Evolutionary conservation across 352 stramenopile species (phyloP).

Genomic region (Phytophthora colocasiae): DNA sequence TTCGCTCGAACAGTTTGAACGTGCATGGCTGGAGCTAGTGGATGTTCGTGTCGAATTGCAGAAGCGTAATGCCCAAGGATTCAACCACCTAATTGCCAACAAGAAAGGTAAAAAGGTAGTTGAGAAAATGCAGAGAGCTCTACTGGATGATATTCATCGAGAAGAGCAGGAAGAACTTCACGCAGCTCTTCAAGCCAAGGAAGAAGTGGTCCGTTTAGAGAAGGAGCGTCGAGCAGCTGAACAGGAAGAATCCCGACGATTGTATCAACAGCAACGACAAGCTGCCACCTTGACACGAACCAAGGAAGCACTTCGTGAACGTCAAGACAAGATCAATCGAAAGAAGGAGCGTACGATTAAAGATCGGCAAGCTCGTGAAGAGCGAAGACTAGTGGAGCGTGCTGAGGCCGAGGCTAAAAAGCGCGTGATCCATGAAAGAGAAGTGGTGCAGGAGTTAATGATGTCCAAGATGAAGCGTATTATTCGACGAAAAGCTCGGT

Average conservation of each 20-base stretch:
- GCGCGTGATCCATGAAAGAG: constrained; percentile 48
- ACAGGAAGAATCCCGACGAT: constrained; percentile 51
- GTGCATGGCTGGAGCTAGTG: constrained; percentile 57
- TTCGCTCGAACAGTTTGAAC: constrained; percentile 63
- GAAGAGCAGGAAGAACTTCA: constrained; percentile 60
- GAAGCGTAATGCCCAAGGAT: constrained; percentile 35
- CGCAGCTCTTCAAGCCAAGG: constrained; percentile 57
- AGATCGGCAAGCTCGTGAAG: constrained; percentile 64
- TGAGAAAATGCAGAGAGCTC: constrained; percentile 33
- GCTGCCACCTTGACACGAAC: constrained; percentile 61
- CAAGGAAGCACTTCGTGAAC: constrained; percentile 65
- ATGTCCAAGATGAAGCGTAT: constrained; percentile 62
- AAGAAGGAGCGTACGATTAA: constrained; percentile 68
- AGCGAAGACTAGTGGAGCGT: constrained; percentile 50
- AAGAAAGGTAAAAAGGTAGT: constrained; percentile 26
- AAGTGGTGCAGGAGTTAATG: constrained; percentile 66
- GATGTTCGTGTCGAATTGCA: constrained; percentile 53
- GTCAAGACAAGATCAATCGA: constrained; percentile 66
- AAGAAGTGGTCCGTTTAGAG: constrained; percentile 59
- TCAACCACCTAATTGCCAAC: constrained; percentile 5
- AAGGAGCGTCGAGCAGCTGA: constrained; percentile 49
- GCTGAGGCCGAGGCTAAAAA: constrained; percentile 52
- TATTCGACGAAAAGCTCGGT: constrained; percentile 54
- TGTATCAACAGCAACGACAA: constrained; percentile 61
- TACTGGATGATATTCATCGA: constrained; percentile 49